Base-by-base conservation (phyloP, 306 rosid genomes). In the Sechiopsis laciniata region DNA sequence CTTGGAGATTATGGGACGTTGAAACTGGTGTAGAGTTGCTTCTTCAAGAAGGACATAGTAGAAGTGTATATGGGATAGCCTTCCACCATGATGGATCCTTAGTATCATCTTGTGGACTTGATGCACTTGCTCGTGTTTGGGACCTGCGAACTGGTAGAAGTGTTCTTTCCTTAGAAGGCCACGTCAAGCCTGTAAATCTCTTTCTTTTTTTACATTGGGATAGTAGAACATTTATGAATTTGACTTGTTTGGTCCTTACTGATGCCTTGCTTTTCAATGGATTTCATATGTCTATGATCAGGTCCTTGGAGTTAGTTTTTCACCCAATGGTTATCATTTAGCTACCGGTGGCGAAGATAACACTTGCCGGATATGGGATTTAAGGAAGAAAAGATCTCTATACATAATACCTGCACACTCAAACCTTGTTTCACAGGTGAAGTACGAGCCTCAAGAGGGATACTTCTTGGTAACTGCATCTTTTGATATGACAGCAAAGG, bases 31-130 rank as follows among this genome's bases (percentile, higher is more conserved):
- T 78, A 65, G 99, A 94, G 81, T 80, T 94, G 87, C 97, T 89
- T 79, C 97, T 91, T 77, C 99, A 94, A 80, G 97, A 94, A 85
- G 97, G 99, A 48, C 99, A 94, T 68, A 91, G 97, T 81, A 86
- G 97, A 82, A 84, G 93, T 78, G 86, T 94, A 57, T 91, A 87
- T 72, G 92, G 87, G 45, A 84, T 94, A 74, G 90, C 80, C 61
- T 94, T 94, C 79, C 96, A 94, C 78, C 80, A 63, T 19, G 99
- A 94, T 81, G 99, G 99, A 79, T 94, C 99, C 10, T 77, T 89
- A 67, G 97, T 88, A 65, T 96, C 95, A 73, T 89, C 99, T 71
- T 89, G 95, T 82, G 99, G 97, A 65, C 85, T 87, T 69, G 99
- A 94, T 83, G 70, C 96, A 3, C 89, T 91, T 61, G 87, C 92